Percentiles rank a stretch among this genome's conserved stretches.
These are phyloP conservation scores for Fusarium coicis DNA, from an alignment of 2,329 filamentous ascomycete species.

Conservation along the genomic window DNA sequence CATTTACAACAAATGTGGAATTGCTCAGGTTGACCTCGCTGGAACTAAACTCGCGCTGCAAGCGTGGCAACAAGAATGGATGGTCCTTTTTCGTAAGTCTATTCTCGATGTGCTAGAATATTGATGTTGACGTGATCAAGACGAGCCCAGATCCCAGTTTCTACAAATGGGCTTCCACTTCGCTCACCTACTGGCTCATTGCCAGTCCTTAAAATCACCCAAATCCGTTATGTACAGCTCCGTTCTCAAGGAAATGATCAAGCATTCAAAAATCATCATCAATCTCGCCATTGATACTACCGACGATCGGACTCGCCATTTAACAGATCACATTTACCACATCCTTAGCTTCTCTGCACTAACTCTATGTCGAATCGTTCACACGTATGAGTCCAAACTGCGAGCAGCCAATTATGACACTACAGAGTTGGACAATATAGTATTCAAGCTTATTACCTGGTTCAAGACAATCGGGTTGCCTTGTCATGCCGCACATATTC, in stretches of 20 bases:
- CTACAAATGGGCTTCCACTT: conserved; percentile 47
- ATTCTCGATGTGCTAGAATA: background rate
- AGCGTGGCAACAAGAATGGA: conserved; percentile 40
- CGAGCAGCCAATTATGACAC: conserved; percentile 21
- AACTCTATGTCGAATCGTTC: conserved; percentile 36
- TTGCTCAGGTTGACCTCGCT: conserved; percentile 4
- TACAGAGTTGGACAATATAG: conserved; percentile 21
- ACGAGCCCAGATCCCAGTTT: conserved; percentile 45
- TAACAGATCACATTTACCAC: conserved; percentile 47
- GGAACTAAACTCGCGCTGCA: conserved; percentile 24
- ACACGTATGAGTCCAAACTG: conserved; percentile 38
- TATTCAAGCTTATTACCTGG: conserved; percentile 38
- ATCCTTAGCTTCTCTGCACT: conserved; percentile 44
- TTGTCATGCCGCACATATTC: conserved; percentile 42
- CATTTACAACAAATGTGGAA: conserved; percentile 37
- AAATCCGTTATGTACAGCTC: conserved; percentile 20
- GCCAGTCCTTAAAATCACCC: conserved; percentile 37
- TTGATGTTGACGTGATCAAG: conserved; percentile 9
- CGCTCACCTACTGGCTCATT: conserved; percentile 39
- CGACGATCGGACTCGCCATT: conserved; percentile 43
- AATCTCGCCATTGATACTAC: conserved; percentile 44
- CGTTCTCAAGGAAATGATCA: conserved; percentile 40
- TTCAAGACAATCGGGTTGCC: conserved; percentile 38
- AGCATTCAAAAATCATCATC: conserved; percentile 39
- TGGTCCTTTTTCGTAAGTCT: conserved; percentile 31